Evolutionary conservation across 2,329 filamentous ascomycete genomes (phyloP), one percentile per base, ranked within the genome.

Genomic region (Endoconidiophora laricicola): DNA sequence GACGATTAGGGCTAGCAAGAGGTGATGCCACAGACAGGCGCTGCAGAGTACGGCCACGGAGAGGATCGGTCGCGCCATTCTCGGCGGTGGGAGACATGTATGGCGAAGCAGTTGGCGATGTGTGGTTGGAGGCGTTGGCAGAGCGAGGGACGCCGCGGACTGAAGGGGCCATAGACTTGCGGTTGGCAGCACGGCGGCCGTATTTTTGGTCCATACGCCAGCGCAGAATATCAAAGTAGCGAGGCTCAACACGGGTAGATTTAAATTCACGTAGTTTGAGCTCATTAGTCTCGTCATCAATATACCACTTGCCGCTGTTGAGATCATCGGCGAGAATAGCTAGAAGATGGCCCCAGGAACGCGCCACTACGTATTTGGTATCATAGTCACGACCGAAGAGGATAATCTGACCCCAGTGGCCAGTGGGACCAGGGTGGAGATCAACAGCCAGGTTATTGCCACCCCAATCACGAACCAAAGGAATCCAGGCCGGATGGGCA

Each of bases 321-420:
- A 98, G 70, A 60, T 98, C 91, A 60, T 98, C 91, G 26, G 91
- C 87, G 5, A 95, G 76, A 29, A 80, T 76, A 46, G 87, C 87
- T 18, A 98, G 67, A 61, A 98, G 88, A 7, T 82, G 76, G 14
- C 80, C 78, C 91, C 91, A 98, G 1, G 90, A 96, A 54, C 85
- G 79, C 26, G 91, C 85, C 51, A 98, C 76, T 5, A 98, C 91
- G 61, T 94, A 98, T 69, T 98, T 98, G 66, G 86, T 94, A 62
- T 98, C 91, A 66, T 94, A 98, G 67, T 98, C 91, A 54, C 91
- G 86, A 46, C 91, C 91, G 63, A 94, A 95, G 54, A 98, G 74
- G 59, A 98, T 94, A 56, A 98, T 79, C 63, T 98, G 91, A 49
- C 91, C 91, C 90, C 91, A 98, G 62, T 81, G 83, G 38, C 91